phyloP scores from a whole-genome alignment of 495 filamentous ascomycete species.

The Haplographium delicatum region DNA sequence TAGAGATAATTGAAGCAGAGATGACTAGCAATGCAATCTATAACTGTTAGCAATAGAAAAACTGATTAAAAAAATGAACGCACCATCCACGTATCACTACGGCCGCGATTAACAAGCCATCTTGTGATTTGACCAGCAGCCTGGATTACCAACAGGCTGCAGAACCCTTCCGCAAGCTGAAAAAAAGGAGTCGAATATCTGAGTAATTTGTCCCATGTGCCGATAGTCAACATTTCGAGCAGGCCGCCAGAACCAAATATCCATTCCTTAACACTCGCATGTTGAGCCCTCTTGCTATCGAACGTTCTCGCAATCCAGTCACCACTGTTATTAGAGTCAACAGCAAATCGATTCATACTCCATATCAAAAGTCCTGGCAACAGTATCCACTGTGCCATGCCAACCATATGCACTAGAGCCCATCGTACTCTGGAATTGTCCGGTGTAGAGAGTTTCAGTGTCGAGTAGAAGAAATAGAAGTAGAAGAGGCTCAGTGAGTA shows the following conservation, averaged over 20 bases:
- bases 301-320: constrained; percentile 82
- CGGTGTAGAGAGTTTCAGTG: constrained; percentile 76
- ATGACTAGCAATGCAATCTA: constrained; percentile 76
- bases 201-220: constrained; percentile 83
- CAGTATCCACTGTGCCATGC: constrained; percentile 78
- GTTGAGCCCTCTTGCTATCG: constrained; percentile 56
- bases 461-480: constrained; percentile 87
- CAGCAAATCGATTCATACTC: constrained; percentile 88
- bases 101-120: constrained; percentile 86
- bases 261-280: constrained; percentile 68
- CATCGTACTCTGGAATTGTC: constrained; percentile 68
- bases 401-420: constrained; percentile 57
- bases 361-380: constrained; percentile 81
- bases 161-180: constrained; percentile 92
- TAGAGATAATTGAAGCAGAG: constrained; percentile 86
- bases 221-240: constrained; percentile 70
- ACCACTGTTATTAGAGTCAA: constrained; percentile 65
- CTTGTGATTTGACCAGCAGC: constrained; percentile 90
- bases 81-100: constrained; percentile 97
- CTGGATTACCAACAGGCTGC: constrained; percentile 92
- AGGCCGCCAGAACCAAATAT: constrained; percentile 76
- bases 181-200: constrained; percentile 94
- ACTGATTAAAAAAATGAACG: constrained; percentile 25
- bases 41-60: constrained; percentile 15
- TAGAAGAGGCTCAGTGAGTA: constrained; percentile 78